Percentiles rank a stretch among this genome's conserved stretches.
Evolutionary conservation across 116 monocot species (phyloP).

Genomic region (Posidonia oceanica): DNA sequence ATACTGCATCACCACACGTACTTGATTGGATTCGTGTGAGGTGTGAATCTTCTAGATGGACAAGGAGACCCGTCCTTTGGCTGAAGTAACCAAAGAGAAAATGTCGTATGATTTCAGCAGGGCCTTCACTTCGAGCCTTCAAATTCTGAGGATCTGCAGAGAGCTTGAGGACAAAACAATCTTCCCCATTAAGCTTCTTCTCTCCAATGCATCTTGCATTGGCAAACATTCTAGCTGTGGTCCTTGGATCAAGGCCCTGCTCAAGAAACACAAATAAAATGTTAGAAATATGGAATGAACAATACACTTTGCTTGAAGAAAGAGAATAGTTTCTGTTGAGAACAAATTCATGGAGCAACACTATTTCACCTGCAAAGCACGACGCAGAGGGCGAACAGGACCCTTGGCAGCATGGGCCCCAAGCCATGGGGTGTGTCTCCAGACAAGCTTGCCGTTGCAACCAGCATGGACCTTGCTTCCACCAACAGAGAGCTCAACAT

Average conservation of each 20-base stretch:
- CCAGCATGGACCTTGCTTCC: conserved; percentile 85
- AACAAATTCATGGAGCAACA: background rate
- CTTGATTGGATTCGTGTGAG: conserved; percentile 70
- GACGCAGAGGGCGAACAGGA: conserved; percentile 81
- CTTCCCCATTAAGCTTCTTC: conserved; percentile 76
- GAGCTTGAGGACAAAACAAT: conserved; percentile 95
- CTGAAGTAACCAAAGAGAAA: conserved; percentile 85
- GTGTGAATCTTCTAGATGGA: conserved; percentile 90
- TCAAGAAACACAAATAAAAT: background rate
- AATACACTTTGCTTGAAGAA: background rate
- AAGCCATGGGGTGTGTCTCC: conserved; percentile 95
- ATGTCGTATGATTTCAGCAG: conserved; percentile 87
- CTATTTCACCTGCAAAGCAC: conserved; percentile 41
- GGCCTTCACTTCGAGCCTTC: conserved; percentile 73
- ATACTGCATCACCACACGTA: conserved; percentile 61
- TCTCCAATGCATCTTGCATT: conserved; percentile 82
- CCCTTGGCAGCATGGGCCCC: conserved; percentile 90
- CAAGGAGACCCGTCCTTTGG: conserved; percentile 83
- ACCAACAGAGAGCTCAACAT: conserved; percentile 82
- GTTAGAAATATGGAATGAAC: too few species aligned
- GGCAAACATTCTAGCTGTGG: conserved; percentile 76
- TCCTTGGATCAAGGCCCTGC: conserved; percentile 92
- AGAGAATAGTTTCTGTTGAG: background rate
- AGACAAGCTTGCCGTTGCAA: conserved; percentile 73
- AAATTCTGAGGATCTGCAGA: conserved; percentile 55